Conservation (phyloP, 306 rosid genomes). For the Trifolium pratense region DNA sequence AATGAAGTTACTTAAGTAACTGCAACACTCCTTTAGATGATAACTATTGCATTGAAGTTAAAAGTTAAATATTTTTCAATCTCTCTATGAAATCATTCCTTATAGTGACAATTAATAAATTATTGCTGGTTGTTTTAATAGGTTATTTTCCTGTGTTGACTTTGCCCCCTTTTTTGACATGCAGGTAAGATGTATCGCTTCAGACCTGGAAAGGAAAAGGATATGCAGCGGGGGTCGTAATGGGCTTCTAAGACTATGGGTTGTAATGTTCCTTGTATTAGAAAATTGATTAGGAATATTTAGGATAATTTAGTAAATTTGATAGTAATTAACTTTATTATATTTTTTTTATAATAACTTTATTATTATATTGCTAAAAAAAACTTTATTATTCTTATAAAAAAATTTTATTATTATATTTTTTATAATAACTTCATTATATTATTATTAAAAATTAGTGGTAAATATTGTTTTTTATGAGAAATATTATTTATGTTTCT, state of each 20-base stretch:
- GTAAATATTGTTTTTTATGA: too few species aligned
- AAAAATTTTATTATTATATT: too few species aligned
- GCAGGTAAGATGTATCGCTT: slow-evolving; percentile 83
- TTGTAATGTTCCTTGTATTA: too few species aligned
- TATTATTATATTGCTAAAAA: too few species aligned
- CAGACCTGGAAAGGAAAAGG: slow-evolving; percentile 96
- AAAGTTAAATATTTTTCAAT: slow-evolving; percentile 27
- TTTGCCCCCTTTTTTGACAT: slow-evolving; percentile 38
- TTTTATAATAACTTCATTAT: too few species aligned
- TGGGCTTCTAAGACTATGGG: slow-evolving; percentile 95
- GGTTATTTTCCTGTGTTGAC: slow-evolving; percentile 36
- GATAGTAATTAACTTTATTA: too few species aligned
- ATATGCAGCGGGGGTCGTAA: slow-evolving; percentile 98
- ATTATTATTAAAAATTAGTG: too few species aligned
- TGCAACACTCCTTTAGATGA: neutral
- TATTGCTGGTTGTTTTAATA: slow-evolving; percentile 21
- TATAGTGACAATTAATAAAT: slow-evolving; percentile 11
- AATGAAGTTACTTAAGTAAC: slow-evolving; percentile 9
- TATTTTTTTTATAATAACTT: too few species aligned
- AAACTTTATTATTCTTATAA: too few species aligned
- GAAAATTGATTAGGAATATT: too few species aligned
- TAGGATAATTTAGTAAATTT: too few species aligned
- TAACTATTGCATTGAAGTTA: slow-evolving; percentile 12
- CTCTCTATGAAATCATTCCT: slow-evolving; percentile 23
- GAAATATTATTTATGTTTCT: too few species aligned